Evolutionary conservation across 805 yeast genomes (phyloP).

Genomic region (Candida caryicola): DNA sequence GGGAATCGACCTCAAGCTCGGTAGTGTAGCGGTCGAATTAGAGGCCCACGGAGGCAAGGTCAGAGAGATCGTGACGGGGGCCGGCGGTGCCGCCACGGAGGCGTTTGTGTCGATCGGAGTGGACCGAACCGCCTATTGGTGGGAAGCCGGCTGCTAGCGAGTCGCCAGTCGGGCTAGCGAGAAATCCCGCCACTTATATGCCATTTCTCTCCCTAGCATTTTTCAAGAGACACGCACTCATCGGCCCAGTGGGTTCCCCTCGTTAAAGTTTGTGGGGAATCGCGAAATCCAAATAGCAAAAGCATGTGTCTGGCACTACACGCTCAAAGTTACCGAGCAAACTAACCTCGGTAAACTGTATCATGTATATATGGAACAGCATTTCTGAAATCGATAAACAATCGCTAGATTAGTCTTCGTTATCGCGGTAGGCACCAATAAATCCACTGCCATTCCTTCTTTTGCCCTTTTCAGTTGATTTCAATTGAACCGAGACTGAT

Average conservation of each 20-base stretch:
- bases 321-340: background rate
- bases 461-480: too few species aligned
- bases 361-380: background rate
- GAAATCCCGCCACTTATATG: too few species aligned
- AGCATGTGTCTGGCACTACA: background rate
- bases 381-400: background rate
- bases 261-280: background rate
- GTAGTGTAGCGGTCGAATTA: conserved; percentile 31
- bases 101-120: too few species aligned
- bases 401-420: too few species aligned
- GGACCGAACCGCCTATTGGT: too few species aligned
- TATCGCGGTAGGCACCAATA: too few species aligned
- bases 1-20: conserved; percentile 52
- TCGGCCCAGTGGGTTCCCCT: background rate
- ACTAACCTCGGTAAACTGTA: background rate
- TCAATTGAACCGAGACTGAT: too few species aligned
- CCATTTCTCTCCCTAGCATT: too few species aligned
- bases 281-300: background rate
- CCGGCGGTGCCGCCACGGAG: conserved; percentile 38
- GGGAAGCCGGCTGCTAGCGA: too few species aligned
- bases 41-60: conserved; percentile 47
- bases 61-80: conserved; percentile 37
- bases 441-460: too few species aligned
- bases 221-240: too few species aligned
- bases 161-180: too few species aligned